Base-by-base conservation (phyloP, 2,329 filamentous ascomycete species). In the Paraphaeosphaeria sporulosa region DNA sequence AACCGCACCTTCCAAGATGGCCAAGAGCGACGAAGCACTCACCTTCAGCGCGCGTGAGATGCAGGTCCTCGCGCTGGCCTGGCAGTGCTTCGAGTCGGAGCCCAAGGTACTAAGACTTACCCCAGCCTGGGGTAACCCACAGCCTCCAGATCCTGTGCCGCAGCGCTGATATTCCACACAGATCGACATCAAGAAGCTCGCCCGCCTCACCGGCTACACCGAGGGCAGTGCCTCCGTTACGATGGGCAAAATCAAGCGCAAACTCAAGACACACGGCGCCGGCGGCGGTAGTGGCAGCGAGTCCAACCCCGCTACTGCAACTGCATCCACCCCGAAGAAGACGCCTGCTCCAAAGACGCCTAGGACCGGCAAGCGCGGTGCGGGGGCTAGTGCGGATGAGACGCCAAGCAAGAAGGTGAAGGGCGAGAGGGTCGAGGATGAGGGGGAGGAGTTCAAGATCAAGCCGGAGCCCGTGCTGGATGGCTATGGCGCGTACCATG, bases 1-100 rank as follows among this genome's bases (percentile, higher is more conserved):
- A 10, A 42, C 60, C 58, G 40, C 6, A n/a, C 21, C 13, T 34
- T 36, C 36, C 54, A 61, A 30, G 47, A 71, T 69, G 63, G 13
- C 65, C 6, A 58, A 46, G 23, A 3, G 7, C 19, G 58, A 61
- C 9, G 62, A 62, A 3, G 38, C 55, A 0, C 46, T 64, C 47
- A 55, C 23, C 13, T 65, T 76, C 42, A 59, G 68, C 0, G 1
- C 70, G 13, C 66, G 71, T 15, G 74, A 76, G 56, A 72, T 67
- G 61, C 65, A 76, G 53, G 66, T 71, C 10, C 68, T 76, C 10
- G 73, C 72, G 0, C 52, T 75, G 0, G 71, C 73, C 1, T 77
- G 74, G 75, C 73, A 76, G 36, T 78, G 75, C 57, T 67, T 78
- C 61, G 71, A 75, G 1, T 47, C 17, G 0, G 64, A 74, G 38